phyloP scores from a whole-genome alignment of 2,329 filamentous ascomycete species.

The Podosphaera fusca region DNA sequence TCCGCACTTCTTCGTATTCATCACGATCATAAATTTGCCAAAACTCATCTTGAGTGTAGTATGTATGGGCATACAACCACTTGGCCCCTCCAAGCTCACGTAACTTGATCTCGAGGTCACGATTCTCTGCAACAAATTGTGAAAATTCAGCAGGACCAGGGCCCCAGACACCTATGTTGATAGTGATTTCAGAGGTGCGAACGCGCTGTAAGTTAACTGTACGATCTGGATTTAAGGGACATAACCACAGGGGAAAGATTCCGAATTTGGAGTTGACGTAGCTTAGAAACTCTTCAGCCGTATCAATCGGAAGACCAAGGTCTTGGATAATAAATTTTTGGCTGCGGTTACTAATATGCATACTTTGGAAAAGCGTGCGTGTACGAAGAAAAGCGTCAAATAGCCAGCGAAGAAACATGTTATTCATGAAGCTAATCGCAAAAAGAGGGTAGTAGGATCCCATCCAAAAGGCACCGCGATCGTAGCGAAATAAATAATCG shows the following conservation, averaged over 20 bases:
- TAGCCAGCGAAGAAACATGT: constrained; percentile 29
- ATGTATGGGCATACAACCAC: constrained; percentile 72
- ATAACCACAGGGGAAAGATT: constrained; percentile 35
- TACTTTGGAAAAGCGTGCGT: constrained; percentile 35
- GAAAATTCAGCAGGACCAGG: constrained; percentile 39
- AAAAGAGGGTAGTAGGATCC: constrained; percentile 37
- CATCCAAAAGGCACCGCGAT: constrained; percentile 42
- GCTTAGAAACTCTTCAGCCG: constrained; percentile 27
- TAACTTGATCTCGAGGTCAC: constrained; percentile 40
- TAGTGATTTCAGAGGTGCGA: constrained; percentile 21
- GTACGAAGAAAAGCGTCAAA: constrained; percentile 39
- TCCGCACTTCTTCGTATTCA: constrained; percentile 38
- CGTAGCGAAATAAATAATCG: constrained; percentile 37
- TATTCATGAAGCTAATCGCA: constrained; percentile 28
- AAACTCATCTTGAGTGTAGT: constrained; percentile 53
- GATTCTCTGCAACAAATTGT: constrained; percentile 47
- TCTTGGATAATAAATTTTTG: constrained; percentile 38
- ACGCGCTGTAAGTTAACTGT: constrained; percentile 14
- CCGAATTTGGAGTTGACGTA: constrained; percentile 23
- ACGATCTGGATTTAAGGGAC: constrained; percentile 22
- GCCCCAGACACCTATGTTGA: constrained; percentile 59
- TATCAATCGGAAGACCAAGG: constrained; percentile 30
- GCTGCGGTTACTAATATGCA: constrained; percentile 33
- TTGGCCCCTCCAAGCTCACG: constrained; percentile 48
- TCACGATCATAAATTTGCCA: constrained; percentile 36